These are phyloP conservation scores for Leptoxyphium fumago DNA, from an alignment of 2,329 filamentous ascomycete genomes.

Conservation along the genomic window DNA sequence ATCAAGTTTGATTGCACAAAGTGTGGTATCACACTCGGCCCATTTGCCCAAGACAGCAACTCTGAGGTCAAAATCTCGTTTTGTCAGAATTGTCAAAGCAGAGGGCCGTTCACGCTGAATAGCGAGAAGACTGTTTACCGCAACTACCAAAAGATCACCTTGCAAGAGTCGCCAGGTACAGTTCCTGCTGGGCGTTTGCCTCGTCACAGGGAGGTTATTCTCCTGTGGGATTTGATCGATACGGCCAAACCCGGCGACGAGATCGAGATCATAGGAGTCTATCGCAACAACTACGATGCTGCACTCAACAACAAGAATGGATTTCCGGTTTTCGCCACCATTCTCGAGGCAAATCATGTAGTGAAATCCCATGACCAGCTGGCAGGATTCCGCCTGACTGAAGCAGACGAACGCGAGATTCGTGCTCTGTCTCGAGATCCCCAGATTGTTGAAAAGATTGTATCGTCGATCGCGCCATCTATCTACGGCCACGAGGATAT, in stretches of 20 bases:
- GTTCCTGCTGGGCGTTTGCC: constrained; percentile 91
- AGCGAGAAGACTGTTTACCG: constrained; percentile 96
- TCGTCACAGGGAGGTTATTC: constrained; percentile 81
- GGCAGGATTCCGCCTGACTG: constrained; percentile 86
- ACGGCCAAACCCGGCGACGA: constrained; percentile 94
- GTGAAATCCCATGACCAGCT: constrained; percentile 96
- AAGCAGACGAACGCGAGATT: constrained; percentile 87
- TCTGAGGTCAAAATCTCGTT: constrained; percentile 92
- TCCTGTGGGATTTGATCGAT: constrained; percentile 95
- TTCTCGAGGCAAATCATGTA: constrained; percentile 92
- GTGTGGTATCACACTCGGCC: constrained; percentile 79
- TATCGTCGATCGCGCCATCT: constrained; percentile 86
- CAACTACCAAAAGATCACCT: constrained; percentile 94
- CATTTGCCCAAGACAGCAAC: constrained; percentile 94
- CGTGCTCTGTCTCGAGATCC: constrained; percentile 77
- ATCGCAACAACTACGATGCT: constrained; percentile 96
- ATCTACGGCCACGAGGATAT: constrained; percentile 96
- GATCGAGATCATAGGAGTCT: constrained; percentile 91
- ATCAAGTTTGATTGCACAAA: constrained; percentile 96
- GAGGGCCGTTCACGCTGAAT: constrained; percentile 88
- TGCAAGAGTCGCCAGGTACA: constrained; percentile 93
- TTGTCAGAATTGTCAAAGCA: constrained; percentile 91
- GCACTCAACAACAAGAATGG: constrained; percentile 97
- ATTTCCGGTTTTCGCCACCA: constrained; percentile 95
- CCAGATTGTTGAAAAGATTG: constrained; percentile 80